Percentiles rank a stretch among this genome's conserved stretches.
These are phyloP conservation scores for Hirschioporus abietinus DNA, from an alignment of 768 basidiomycete species.

Conservation along the genomic window DNA sequence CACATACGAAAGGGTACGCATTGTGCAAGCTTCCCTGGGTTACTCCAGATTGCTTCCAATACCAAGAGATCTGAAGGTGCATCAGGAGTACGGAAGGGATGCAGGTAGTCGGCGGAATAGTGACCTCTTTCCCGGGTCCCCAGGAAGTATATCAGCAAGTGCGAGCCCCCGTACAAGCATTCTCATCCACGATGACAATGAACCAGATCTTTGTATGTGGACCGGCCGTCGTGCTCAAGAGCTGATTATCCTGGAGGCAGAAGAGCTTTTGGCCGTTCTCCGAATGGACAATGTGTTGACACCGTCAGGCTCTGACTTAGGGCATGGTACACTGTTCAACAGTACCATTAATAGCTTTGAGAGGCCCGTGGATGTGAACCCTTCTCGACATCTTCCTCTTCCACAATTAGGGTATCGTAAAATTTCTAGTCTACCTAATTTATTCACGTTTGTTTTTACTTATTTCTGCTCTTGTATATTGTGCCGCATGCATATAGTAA, in stretches of 20 bases:
- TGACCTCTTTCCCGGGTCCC: not conserved
- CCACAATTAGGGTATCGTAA: not conserved
- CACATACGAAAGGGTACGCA: constrained; percentile 57
- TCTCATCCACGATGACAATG: constrained; percentile 12
- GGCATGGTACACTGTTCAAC: not conserved
- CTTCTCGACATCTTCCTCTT: not conserved
- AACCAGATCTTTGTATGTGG: constrained; percentile 37
- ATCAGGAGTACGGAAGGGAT: constrained; percentile 9
- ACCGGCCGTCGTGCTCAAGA: constrained; percentile 47
- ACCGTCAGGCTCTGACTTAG: not conserved
- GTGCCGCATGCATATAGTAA: not conserved
- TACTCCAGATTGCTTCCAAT: constrained; percentile 53
- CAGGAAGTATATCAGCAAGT: not conserved
- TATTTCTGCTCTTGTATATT: not conserved
- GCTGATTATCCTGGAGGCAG: constrained; percentile 48
- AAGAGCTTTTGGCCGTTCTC: constrained; percentile 57
- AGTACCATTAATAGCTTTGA: not conserved
- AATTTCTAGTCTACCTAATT: not conserved
- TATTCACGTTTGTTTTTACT: not conserved
- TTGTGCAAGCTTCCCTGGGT: constrained; percentile 59
- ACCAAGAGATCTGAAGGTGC: not conserved
- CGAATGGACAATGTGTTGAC: not conserved
- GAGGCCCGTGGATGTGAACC: not conserved
- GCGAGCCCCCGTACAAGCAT: not conserved
- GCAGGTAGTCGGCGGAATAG: constrained; percentile 16